These are phyloP conservation scores for Senecio squalidus DNA, from an alignment of 140 eudicot species.

Conservation along the genomic window DNA sequence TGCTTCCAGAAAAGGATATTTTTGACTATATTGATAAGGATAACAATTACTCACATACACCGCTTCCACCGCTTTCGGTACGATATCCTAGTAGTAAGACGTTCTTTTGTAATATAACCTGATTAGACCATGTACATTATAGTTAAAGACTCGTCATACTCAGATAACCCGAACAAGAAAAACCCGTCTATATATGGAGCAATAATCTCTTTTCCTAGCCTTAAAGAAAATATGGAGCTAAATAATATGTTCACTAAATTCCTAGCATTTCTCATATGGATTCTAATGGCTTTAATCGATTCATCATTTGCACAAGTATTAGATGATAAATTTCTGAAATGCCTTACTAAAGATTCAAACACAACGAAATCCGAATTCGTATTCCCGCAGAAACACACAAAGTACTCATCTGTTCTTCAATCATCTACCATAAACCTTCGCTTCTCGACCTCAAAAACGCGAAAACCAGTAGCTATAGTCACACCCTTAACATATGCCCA, in stretches of 20 bases:
- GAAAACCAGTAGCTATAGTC: constrained; percentile 14
- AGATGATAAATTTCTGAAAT: constrained; percentile 17
- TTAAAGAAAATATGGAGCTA: constrained; percentile 1
- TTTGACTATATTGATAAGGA: too few species aligned
- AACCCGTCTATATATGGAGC: too few species aligned
- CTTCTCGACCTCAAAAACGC: constrained; percentile 1
- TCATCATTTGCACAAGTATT: background rate
- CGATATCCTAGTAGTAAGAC: too few species aligned
- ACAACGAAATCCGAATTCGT: background rate
- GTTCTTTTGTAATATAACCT: too few species aligned
- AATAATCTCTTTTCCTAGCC: too few species aligned
- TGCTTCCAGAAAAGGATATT: too few species aligned
- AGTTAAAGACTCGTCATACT: too few species aligned
- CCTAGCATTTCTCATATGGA: background rate
- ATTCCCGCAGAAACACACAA: constrained; percentile 20
- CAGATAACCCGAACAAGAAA: too few species aligned
- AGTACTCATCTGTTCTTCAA: constrained; percentile 5
- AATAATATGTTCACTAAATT: background rate
- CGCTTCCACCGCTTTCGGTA: too few species aligned
- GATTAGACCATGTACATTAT: too few species aligned
- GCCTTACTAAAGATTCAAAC: constrained; percentile 12
- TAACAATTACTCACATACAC: too few species aligned
- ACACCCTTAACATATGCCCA: constrained; percentile 25
- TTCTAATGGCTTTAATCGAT: constrained; percentile 2
- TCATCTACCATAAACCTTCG: constrained; percentile 15